Conservation (phyloP, 2,329 filamentous ascomycete species). For the Penicillium sp. region DNA sequence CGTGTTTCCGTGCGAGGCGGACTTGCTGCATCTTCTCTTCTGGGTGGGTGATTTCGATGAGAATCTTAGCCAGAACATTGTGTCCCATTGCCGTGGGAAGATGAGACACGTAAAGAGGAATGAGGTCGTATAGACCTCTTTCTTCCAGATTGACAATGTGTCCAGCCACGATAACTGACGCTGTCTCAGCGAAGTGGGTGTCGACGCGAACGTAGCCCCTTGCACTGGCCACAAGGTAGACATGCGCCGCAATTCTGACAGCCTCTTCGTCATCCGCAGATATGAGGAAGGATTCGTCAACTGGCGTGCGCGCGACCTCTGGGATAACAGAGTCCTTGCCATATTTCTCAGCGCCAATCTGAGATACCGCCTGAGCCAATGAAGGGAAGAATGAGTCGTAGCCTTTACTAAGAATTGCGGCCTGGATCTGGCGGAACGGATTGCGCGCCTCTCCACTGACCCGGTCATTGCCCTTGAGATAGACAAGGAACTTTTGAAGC, state of each 20-base stretch:
- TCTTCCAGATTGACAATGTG: slow-evolving; percentile 78
- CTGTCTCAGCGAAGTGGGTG: slow-evolving; percentile 61
- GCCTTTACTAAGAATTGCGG: slow-evolving; percentile 42
- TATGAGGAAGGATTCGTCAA: slow-evolving; percentile 49
- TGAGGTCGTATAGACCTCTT: slow-evolving; percentile 68
- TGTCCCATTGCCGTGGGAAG: slow-evolving; percentile 63
- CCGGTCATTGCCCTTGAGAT: slow-evolving; percentile 34
- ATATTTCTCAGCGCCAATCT: slow-evolving; percentile 28
- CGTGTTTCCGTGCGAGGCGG: slow-evolving; percentile 68
- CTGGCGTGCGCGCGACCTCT: slow-evolving; percentile 46
- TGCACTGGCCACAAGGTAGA: slow-evolving; percentile 63
- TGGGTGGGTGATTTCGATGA: slow-evolving; percentile 67
- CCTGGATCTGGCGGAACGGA: slow-evolving; percentile 45
- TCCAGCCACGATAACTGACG: slow-evolving; percentile 60
- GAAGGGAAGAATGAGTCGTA: slow-evolving; percentile 43
- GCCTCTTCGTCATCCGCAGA: slow-evolving; percentile 53
- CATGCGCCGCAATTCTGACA: slow-evolving; percentile 65
- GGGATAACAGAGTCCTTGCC: slow-evolving; percentile 36
- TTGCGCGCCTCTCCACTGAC: slow-evolving; percentile 41
- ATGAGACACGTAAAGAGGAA: slow-evolving; percentile 84
- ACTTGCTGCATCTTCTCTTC: slow-evolving; percentile 66
- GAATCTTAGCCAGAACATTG: slow-evolving; percentile 68
- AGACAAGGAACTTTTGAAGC: slow-evolving; percentile 39
- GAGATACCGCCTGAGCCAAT: slow-evolving; percentile 42
- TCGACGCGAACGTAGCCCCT: slow-evolving; percentile 51